A percentile compares a stretch with the other conserved stretches of the same genome.
Evolutionary conservation across 2,329 filamentous ascomycete genomes (phyloP).

Genomic region (Fusarium lateritium): DNA sequence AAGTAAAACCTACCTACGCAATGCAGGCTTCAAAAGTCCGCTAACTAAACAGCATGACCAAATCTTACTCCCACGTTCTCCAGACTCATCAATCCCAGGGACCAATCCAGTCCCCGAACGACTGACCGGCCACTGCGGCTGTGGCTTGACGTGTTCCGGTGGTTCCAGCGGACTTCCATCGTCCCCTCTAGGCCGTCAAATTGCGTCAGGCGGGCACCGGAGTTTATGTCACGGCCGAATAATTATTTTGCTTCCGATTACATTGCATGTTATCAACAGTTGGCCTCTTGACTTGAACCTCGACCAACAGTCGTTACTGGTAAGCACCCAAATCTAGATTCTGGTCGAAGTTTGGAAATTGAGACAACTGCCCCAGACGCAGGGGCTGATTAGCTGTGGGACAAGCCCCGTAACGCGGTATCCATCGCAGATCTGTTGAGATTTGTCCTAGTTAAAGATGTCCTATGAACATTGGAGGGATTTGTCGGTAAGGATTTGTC

Average conservation of each 20-base stretch:
- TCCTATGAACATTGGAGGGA: slow-evolving; percentile 6
- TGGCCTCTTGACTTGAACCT: not conserved
- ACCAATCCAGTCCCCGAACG: slow-evolving; percentile 27
- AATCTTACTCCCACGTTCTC: slow-evolving; percentile 25
- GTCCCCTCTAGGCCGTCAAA: slow-evolving; percentile 8
- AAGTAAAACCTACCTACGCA: slow-evolving; percentile 30
- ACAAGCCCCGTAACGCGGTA: slow-evolving; percentile 40
- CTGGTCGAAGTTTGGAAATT: slow-evolving; percentile 21
- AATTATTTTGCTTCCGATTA: not conserved
- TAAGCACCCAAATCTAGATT: not conserved
- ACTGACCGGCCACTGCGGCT: slow-evolving; percentile 30
- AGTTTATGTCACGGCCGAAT: not conserved
- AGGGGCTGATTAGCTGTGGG: slow-evolving; percentile 51
- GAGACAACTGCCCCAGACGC: slow-evolving; percentile 38
- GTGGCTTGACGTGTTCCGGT: slow-evolving; percentile 46
- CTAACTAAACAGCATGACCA: slow-evolving; percentile 24
- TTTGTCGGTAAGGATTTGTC: slow-evolving; percentile 25
- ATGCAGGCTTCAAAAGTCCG: slow-evolving; percentile 8
- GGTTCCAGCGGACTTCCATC: slow-evolving; percentile 36
- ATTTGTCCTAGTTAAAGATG: slow-evolving; percentile 28
- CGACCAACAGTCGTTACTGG: not conserved
- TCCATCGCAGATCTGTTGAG: slow-evolving; percentile 43
- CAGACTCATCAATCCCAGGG: slow-evolving; percentile 1
- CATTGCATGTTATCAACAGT: not conserved
- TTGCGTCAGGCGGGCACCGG: slow-evolving; percentile 29